Conservation (phyloP, 805 yeast genomes). For the Candida sakaeoensis region DNA sequence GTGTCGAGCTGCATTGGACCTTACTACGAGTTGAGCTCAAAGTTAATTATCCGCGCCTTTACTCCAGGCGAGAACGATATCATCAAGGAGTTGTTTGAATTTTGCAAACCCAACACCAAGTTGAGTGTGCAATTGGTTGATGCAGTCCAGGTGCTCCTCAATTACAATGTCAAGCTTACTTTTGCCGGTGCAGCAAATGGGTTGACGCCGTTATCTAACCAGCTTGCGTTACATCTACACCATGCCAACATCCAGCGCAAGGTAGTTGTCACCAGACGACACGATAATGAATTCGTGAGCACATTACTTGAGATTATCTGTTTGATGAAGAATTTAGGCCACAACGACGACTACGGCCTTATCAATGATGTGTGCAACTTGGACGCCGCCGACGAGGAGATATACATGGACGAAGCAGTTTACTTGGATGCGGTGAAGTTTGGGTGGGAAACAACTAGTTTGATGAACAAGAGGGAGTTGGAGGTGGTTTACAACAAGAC, state of each 20-base stretch:
- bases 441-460: conserved; percentile 35
- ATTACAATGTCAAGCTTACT: conserved; percentile 31
- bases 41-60: conserved; percentile 36
- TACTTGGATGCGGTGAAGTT: conserved; percentile 28
- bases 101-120: conserved; percentile 20
- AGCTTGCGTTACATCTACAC: conserved; percentile 23
- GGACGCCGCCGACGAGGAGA: conserved; percentile 19
- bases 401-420: conserved; percentile 20
- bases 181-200: conserved; percentile 32
- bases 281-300: conserved; percentile 24
- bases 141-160: conserved; percentile 15
- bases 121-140: conserved; percentile 16
- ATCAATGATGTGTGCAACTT: conserved; percentile 25
- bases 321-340: conserved; percentile 35
- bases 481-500: not conserved
- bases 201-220: conserved; percentile 29
- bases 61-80: conserved; percentile 33
- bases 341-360: conserved; percentile 25
- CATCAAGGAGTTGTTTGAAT: conserved; percentile 32
- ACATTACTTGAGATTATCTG: conserved; percentile 25
- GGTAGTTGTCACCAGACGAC: conserved; percentile 20
- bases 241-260: conserved; percentile 38
- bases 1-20: conserved; percentile 38
- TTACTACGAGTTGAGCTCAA: conserved; percentile 26
- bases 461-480: conserved; percentile 17